These are phyloP conservation scores for Stenocarpella maydis DNA, from an alignment of 2,329 filamentous ascomycete species.

Conservation along the genomic window DNA sequence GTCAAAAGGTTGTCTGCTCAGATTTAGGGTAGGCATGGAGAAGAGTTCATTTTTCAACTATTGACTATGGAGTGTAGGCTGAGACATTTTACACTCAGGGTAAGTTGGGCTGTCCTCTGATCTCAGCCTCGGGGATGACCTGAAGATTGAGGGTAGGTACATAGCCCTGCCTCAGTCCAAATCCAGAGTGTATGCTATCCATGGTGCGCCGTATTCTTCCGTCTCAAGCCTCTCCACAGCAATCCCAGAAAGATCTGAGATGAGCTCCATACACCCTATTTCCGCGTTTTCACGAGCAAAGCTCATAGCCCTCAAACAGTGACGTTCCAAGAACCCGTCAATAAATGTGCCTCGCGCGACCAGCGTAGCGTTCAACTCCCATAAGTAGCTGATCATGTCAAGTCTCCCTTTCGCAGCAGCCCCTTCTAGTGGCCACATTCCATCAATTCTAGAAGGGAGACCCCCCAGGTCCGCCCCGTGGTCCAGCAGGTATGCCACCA, in stretches of 20 bases:
- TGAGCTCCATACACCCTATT: neutral
- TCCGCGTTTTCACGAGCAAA: neutral
- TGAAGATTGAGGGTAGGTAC: no score
- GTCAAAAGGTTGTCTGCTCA: no score
- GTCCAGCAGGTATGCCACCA: conserved; percentile 32
- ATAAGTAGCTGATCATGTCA: conserved; percentile 10
- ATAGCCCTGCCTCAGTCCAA: no score
- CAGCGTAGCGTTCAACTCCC: neutral
- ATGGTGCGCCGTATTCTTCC: neutral
- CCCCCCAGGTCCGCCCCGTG: conserved; percentile 26
- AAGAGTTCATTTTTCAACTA: no score
- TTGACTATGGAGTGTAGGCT: no score
- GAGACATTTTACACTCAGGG: no score
- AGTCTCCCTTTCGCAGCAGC: conserved; percentile 37
- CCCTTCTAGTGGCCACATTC: conserved; percentile 37
- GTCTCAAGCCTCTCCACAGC: neutral
- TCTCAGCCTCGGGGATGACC: no score
- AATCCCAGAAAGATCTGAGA: neutral
- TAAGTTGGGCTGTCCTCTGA: no score
- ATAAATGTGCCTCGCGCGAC: neutral
- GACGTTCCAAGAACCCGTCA: neutral
- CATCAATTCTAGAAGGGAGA: conserved; percentile 29
- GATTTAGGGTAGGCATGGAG: no score
- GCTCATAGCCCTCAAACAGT: neutral
- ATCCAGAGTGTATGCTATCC: neutral